Percentiles rank a stretch among this genome's conserved stretches.
Conservation (phyloP, 1,284 basidiomycete genomes). For the Ceratobasidium sp. region DNA sequence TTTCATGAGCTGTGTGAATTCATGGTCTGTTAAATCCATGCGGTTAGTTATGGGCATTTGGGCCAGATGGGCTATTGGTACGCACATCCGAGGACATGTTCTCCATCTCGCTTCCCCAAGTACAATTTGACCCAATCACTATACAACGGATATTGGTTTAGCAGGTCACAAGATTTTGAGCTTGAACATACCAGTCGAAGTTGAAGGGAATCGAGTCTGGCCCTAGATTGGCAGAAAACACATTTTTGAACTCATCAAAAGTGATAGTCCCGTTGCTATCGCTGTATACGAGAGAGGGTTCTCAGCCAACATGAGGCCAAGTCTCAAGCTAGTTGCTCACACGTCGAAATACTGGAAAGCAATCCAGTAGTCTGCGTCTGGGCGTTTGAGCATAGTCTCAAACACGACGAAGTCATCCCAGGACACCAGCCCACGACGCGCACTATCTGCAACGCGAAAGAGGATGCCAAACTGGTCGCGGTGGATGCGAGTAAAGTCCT, state of each 20-base stretch:
- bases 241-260: constrained; percentile 93
- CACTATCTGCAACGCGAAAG: constrained; percentile 90
- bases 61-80: constrained; percentile 49
- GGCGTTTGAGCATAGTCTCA: constrained; percentile 88
- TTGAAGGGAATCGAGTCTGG: constrained; percentile 91
- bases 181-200: constrained; percentile 81
- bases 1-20: constrained; percentile 97
- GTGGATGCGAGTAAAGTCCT: constrained; percentile 86
- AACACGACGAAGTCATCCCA: constrained; percentile 97
- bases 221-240: constrained; percentile 85
- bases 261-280: constrained; percentile 90
- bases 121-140: constrained; percentile 96
- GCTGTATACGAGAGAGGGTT: constrained; percentile 60
- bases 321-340: constrained; percentile 65
- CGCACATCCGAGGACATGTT: constrained; percentile 92
- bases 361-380: constrained; percentile 95
- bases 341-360: constrained; percentile 97
- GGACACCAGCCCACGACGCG: constrained; percentile 82
- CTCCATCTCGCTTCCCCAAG: constrained; percentile 88
- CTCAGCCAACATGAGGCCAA: neutral
- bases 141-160: constrained; percentile 1
- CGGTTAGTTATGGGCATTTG: constrained; percentile 44
- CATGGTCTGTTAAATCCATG: constrained; percentile 73
- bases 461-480: constrained; percentile 88
- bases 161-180: constrained; percentile 19